These are phyloP conservation scores for Knufia fluminis DNA, from an alignment of 2,329 filamentous ascomycete species.

Conservation along the genomic window DNA sequence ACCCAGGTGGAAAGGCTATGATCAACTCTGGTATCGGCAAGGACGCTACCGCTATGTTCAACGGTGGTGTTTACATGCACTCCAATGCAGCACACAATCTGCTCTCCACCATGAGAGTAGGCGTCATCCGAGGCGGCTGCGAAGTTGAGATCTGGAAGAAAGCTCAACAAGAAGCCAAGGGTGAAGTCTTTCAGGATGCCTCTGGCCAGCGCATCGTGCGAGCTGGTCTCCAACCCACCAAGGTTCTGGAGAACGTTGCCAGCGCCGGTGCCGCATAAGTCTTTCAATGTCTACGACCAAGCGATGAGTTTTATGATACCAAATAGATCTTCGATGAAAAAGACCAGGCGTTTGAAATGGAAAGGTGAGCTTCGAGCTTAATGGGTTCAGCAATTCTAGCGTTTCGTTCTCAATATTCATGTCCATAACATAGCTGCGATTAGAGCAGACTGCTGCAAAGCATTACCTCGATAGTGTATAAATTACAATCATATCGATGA, in stretches of 20 bases:
- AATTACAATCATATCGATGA: background rate
- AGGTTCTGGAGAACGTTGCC: slow-evolving; percentile 66
- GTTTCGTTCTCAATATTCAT: background rate
- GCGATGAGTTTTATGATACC: slow-evolving; percentile 7
- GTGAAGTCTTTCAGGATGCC: slow-evolving; percentile 74
- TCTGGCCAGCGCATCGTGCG: slow-evolving; percentile 74
- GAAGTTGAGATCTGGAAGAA: slow-evolving; percentile 93
- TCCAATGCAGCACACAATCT: slow-evolving; percentile 85
- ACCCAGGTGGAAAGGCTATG: slow-evolving; percentile 83
- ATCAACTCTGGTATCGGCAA: slow-evolving; percentile 76
- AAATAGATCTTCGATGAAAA: background rate
- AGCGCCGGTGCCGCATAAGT: slow-evolving; percentile 70
- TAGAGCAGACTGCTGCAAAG: background rate
- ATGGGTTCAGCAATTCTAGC: background rate
- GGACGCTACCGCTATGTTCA: slow-evolving; percentile 84
- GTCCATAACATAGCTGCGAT: background rate
- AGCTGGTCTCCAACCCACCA: slow-evolving; percentile 77
- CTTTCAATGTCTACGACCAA: background rate
- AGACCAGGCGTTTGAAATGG: background rate
- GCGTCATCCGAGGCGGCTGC: slow-evolving; percentile 75
- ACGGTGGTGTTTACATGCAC: slow-evolving; percentile 82
- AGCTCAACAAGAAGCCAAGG: slow-evolving; percentile 58
- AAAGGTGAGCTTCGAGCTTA: background rate
- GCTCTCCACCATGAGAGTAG: slow-evolving; percentile 77
- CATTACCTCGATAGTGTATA: background rate